A percentile compares a stretch with the other conserved stretches of the same genome.
phyloP scores from a whole-genome alignment of 1,284 basidiomycete genomes.

The Ceratobasidium papillatum region DNA sequence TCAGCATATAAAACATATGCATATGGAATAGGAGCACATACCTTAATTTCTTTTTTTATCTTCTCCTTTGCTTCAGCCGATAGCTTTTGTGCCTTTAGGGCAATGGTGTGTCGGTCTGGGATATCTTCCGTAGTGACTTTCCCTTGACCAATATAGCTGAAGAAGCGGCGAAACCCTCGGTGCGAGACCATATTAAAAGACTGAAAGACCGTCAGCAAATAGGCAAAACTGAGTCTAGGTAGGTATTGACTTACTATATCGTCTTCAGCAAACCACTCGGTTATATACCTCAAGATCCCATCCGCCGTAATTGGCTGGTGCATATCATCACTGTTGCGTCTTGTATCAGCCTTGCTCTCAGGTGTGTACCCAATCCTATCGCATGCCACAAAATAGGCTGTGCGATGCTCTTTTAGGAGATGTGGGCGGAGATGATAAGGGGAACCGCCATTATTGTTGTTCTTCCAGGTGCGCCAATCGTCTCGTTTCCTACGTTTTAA shows the following conservation, averaged over 20 bases:
- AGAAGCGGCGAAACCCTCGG: conserved; percentile 41
- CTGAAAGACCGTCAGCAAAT: conserved; percentile 2
- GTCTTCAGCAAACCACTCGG: conserved; percentile 41
- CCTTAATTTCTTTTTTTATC: conserved; percentile 36
- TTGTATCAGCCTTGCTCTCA: not conserved
- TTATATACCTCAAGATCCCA: conserved; percentile 1
- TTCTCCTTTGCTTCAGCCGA: conserved; percentile 11
- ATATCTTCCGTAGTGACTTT: conserved; percentile 38
- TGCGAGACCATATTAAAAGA: conserved; percentile 40
- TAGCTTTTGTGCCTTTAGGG: not conserved
- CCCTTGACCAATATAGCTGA: conserved; percentile 15
- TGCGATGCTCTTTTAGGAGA: not conserved
- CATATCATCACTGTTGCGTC: not conserved
- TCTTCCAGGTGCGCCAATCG: not conserved
- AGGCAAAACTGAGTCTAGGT: not conserved
- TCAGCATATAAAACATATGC: not conserved
- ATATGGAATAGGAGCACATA: not conserved
- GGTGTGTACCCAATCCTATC: conserved; percentile 1
- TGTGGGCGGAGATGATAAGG: not conserved
- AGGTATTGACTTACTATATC: conserved; percentile 38
- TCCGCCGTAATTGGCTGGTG: not conserved
- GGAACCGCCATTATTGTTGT: not conserved
- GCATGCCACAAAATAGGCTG: conserved; percentile 1
- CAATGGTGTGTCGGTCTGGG: conserved; percentile 32
- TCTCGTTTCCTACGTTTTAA: not conserved